Evolutionary conservation across 1,139 yeast species (phyloP).

Genomic region (Blastobotrys illinoisensis): DNA sequence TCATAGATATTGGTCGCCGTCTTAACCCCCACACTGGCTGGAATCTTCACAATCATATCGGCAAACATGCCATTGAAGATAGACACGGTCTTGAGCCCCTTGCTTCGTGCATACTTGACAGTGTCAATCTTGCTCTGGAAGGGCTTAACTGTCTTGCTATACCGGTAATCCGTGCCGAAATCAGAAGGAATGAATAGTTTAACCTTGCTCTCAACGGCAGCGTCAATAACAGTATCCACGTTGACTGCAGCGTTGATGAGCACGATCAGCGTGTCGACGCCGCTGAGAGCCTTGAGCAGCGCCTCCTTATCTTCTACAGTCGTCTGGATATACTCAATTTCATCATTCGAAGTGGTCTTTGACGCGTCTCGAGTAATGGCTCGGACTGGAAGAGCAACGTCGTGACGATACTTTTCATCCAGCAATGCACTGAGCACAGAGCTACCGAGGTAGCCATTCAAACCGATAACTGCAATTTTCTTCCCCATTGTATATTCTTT

Average conservation of each 20-base stretch:
- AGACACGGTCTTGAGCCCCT: constrained; percentile 51
- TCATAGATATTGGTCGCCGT: constrained; percentile 35
- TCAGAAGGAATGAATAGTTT: constrained; percentile 58
- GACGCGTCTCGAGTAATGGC: constrained; percentile 46
- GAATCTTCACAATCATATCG: constrained; percentile 20
- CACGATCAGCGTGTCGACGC: constrained; percentile 49
- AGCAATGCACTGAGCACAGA: constrained; percentile 44
- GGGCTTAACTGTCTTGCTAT: constrained; percentile 35
- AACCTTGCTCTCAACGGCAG: constrained; percentile 41
- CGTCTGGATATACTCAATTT: constrained; percentile 34
- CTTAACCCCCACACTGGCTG: constrained; percentile 26
- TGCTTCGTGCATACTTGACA: constrained; percentile 38
- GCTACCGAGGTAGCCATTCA: constrained; percentile 48
- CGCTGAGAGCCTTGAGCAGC: constrained; percentile 38
- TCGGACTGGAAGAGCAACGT: constrained; percentile 45
- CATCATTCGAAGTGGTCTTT: constrained; percentile 33
- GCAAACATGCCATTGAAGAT: constrained; percentile 44
- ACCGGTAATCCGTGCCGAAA: constrained; percentile 46
- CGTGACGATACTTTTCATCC: constrained; percentile 39
- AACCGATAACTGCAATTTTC: constrained; percentile 44
- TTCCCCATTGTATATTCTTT: background rate
- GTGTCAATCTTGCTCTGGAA: constrained; percentile 39
- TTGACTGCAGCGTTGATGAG: constrained; percentile 35
- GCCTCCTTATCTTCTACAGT: constrained; percentile 13
- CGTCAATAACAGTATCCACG: constrained; percentile 30